phyloP scores from a whole-genome alignment of 352 stramenopile genomes.

The Elongisporangium prolatum region DNA sequence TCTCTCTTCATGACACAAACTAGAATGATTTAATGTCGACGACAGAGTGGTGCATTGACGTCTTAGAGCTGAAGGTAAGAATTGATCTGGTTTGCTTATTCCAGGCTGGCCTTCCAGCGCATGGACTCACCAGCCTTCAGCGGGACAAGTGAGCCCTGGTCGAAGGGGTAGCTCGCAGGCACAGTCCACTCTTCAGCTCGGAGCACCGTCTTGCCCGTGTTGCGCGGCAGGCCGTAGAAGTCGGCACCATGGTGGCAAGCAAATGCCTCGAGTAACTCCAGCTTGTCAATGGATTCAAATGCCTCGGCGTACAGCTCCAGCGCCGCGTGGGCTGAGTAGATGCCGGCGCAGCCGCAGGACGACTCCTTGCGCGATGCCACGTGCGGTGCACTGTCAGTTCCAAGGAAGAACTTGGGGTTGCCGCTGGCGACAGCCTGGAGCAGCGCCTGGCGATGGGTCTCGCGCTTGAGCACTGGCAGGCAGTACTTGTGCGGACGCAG shows the following conservation, averaged over 20 bases:
- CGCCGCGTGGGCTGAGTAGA: slow-evolving; percentile 95
- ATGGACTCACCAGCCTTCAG: slow-evolving; percentile 92
- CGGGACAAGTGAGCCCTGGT: slow-evolving; percentile 82
- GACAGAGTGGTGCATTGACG: no score
- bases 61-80: no score
- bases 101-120: slow-evolving; percentile 76
- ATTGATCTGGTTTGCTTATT: slow-evolving; percentile 11
- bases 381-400: slow-evolving; percentile 98
- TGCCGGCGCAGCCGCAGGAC: slow-evolving; percentile 91
- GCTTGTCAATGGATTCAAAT: slow-evolving; percentile 91
- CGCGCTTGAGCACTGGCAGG: slow-evolving; percentile 98
- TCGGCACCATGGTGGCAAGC: slow-evolving; percentile 92
- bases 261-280: slow-evolving; percentile 95
- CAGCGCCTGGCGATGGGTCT: slow-evolving; percentile 90
- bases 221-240: slow-evolving; percentile 96
- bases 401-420: slow-evolving; percentile 97
- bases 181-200: slow-evolving; percentile 90
- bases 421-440: slow-evolving; percentile 89
- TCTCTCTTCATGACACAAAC: slow-evolving; percentile 12
- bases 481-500: slow-evolving; percentile 99
- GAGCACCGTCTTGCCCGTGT: slow-evolving; percentile 83
- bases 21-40: no score
- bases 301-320: slow-evolving; percentile 97
- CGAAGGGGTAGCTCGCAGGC: slow-evolving; percentile 90
- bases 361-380: slow-evolving; percentile 90